Evolutionary conservation across 225 moss, liverwort and hornwort genomes (phyloP), one percentile per base, ranked within the genome.

Genomic region (Pseudisothecium myosuroides): DNA sequence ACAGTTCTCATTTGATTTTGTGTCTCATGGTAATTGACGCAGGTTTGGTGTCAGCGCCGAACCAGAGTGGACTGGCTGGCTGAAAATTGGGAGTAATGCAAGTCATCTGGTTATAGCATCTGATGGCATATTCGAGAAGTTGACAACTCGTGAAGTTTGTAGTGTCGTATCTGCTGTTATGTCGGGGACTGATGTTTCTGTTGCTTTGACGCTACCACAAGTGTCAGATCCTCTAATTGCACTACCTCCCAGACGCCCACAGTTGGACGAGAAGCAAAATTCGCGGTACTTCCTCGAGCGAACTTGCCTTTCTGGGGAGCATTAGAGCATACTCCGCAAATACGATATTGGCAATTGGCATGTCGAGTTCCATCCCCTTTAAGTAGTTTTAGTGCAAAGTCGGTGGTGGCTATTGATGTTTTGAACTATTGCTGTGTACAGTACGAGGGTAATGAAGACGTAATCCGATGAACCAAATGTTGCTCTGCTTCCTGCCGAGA

Each of bases 1-100:
- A 85, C 28, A 62, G 43, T 83, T 86, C 80, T n/a, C 52, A 86
- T 50, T 84, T 50, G 83, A 61, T 89, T 45, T 60, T 55, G 61
- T 64, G 78, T 62, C 32, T 37, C 68, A 49, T 69, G 83, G 63
- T 85, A 83, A 65, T 86, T 90, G 82, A 87, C 65, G 83, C 90
- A 97, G 96, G 89, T 96, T 89, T 91, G 97, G 97, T 88, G 94
- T 97, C 56, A 93, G 89, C 75, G 94, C 97, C 17, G 93, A 95
- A 41, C 96, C 97, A 89, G 97, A 97, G 86, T 93, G 96, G 90
- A 97, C 93, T 91, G 96, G 94, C 83, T 97, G 97, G 97, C 85
- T 95, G 83, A 96, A 92, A 89, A 89, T 95, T 47, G 94, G 90
- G 87, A 90, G 89, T 47, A 94, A 91, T 85, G 86, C 93, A n/a